Evolutionary conservation across 2,329 filamentous ascomycete species (phyloP).

Genomic region (Fusarium irregulare): DNA sequence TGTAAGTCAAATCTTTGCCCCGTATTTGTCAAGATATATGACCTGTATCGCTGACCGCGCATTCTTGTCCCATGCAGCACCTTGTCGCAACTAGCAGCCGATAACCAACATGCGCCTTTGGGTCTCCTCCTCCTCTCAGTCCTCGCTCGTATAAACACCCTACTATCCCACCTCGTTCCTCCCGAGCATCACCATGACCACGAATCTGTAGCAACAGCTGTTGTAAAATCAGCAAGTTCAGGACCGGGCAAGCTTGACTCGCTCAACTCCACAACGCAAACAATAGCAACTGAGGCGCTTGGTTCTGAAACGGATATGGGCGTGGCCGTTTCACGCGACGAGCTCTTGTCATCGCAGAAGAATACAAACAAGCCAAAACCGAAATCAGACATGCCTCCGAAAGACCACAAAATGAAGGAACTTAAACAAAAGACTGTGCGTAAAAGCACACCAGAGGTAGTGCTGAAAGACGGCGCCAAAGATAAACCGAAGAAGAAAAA

Average conservation of each 20-base stretch:
- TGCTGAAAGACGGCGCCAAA: conserved; percentile 52
- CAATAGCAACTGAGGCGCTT: background rate
- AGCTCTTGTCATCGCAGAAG: conserved; percentile 20
- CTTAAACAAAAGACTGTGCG: conserved; percentile 10
- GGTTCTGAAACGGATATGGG: conserved; percentile 42
- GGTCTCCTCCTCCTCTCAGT: conserved; percentile 75
- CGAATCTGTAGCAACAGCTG: background rate
- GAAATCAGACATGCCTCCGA: conserved; percentile 1
- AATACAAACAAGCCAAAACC: background rate
- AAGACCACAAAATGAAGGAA: conserved; percentile 3
- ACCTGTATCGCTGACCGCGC: conserved; percentile 7
- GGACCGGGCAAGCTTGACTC: background rate
- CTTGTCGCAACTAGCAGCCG: conserved; percentile 77
- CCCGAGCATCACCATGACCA: conserved; percentile 7
- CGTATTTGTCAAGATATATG: background rate
- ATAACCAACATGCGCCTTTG: conserved; percentile 77
- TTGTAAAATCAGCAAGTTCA: background rate
- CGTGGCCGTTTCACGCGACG: conserved; percentile 46
- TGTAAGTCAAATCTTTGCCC: conserved; percentile 46
- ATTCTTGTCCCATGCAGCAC: conserved; percentile 53
- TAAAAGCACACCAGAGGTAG: conserved; percentile 35
- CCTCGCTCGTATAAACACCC: conserved; percentile 67
- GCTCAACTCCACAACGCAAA: background rate
- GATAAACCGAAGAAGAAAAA: conserved; percentile 65
- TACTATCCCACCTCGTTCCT: conserved; percentile 54